Base-by-base conservation (phyloP, 768 basidiomycete genomes). In the Asterophora lycoperdoides region DNA sequence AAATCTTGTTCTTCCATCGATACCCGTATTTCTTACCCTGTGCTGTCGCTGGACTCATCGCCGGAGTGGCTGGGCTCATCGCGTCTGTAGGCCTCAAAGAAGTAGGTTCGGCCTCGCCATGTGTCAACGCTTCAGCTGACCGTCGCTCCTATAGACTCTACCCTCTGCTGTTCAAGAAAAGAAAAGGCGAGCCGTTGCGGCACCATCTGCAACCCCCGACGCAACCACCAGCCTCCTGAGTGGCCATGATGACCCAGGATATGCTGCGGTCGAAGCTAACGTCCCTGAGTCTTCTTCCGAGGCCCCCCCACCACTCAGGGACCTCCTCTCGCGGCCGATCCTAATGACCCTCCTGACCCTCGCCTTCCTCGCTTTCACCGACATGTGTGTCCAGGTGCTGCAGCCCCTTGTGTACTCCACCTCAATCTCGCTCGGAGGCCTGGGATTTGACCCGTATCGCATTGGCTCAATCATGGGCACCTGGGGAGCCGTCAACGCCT, bases 381-480 rank as follows among this genome's bases (percentile, higher is more conserved):
- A 69, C 35, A 64, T 62, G 57, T 44, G 58, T 10, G 56, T 60
- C 41, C 55, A 60, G 33, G 61, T 57, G 18, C 56, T 70, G 14
- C 41, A 62, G 11, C 64, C 65, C 4, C 61, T 70, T 37, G 54
- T 70, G 47, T 68, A 62, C 48, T 76, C 79, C 20, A 80, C 80
- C 0, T 77, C 84, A 1, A 61, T 77, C 39, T 59, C 62, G 7
- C 60, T 74, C 3, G 83, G 83, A 13, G 83, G 83, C 0, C 71
- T 84, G 17, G 80, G 80, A 10, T 64, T 82, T 32, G 61, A 70
- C 26, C 75, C 81, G 3, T 70, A 70, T 17, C 56, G 58, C 6
- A 84, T 86, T 20, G 83, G 83, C 13, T 63, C 67, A 14, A 74
- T 80, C 42, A 68, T 81, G 46, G 71, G 76, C 8, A 47, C 61